Evolutionary conservation across 2,329 filamentous ascomycete species (phyloP), one percentile per base, ranked within the genome.

Genomic region (Waltergamsia citrina): DNA sequence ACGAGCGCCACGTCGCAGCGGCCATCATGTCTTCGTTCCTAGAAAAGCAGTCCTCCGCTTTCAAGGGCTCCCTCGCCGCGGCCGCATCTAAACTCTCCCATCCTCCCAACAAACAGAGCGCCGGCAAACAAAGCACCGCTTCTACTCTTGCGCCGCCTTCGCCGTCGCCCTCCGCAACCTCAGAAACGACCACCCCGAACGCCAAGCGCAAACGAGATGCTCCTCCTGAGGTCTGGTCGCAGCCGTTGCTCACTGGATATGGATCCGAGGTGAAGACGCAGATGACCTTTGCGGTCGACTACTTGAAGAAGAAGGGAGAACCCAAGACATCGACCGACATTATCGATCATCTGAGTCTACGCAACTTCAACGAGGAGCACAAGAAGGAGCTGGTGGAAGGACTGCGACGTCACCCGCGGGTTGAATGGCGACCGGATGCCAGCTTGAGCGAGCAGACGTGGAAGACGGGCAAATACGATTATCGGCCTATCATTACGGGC

Each of bases 211-310:
- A 80, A 58, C 67, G 71, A 48, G 71, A 75, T 43, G 56, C 55
- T 5, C 9, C 17, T 3, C 65, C 67, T 30, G 67, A 84, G 34
- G 53, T 54, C 28, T 90, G 79, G 60, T 88, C 84, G 36, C 85
- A 88, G 60, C 84, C 84, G 15, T 71, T 74, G 43, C 78, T 81
- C 49, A 85, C 78, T 12, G 81, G 80, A 51, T 84, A 80, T 34
- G 86, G 87, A 44, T 71, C 71, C 39, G 81, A 90, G 56, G 78
- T 92, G 54, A 80, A 86, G 65, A 93, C 87, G 10, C 85, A 94
- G 56, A 80, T 95, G 53, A 75, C 82, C 38, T 94, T 87, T 60
- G 85, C 86, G 15, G 79, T 94, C 53, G 78, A 88, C 41, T 85
- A 86, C 53, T 75, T 94, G 39, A 81, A 81, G 60, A 75, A 75